Evolutionary conservation across 192 early-diverging fungal species (phyloP).

Genomic region (Pilobolus umbonatus): DNA sequence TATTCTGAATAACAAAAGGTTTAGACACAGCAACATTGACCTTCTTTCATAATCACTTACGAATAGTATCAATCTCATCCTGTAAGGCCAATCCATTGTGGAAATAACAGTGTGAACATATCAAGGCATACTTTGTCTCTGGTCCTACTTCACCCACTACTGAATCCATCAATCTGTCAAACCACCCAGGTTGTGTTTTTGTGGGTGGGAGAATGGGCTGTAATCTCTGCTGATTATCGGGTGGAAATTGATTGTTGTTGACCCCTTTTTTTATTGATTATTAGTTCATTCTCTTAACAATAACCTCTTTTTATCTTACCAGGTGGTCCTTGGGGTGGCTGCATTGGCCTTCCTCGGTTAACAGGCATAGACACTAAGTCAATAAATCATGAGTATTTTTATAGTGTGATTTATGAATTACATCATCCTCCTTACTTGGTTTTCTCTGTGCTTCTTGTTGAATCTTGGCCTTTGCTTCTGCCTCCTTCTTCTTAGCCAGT

Average conservation of each 20-base stretch:
- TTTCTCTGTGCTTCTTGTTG: constrained; percentile 14
- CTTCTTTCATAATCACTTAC: constrained; percentile 30
- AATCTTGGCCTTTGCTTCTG: background rate
- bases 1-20: constrained; percentile 38
- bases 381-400: background rate
- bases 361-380: constrained; percentile 7
- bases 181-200: constrained; percentile 55
- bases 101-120: constrained; percentile 84
- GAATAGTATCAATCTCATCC: constrained; percentile 70
- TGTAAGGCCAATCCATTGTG: constrained; percentile 92
- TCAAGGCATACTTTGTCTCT: constrained; percentile 87
- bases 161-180: constrained; percentile 88
- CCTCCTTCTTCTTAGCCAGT: constrained; percentile 12
- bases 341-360: background rate
- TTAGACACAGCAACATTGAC: background rate
- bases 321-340: constrained; percentile 4
- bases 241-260: too few species aligned
- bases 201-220: constrained; percentile 14
- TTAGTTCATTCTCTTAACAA: background rate
- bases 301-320: too few species aligned
- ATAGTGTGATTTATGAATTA: too few species aligned
- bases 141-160: constrained; percentile 89
- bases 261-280: constrained; percentile 3
- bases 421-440: background rate
- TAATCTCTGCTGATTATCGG: too few species aligned